A percentile compares a stretch with the other conserved stretches of the same genome.
Evolutionary conservation across 495 filamentous ascomycete genomes (phyloP).

Genomic region (Aspergillus diversus): DNA sequence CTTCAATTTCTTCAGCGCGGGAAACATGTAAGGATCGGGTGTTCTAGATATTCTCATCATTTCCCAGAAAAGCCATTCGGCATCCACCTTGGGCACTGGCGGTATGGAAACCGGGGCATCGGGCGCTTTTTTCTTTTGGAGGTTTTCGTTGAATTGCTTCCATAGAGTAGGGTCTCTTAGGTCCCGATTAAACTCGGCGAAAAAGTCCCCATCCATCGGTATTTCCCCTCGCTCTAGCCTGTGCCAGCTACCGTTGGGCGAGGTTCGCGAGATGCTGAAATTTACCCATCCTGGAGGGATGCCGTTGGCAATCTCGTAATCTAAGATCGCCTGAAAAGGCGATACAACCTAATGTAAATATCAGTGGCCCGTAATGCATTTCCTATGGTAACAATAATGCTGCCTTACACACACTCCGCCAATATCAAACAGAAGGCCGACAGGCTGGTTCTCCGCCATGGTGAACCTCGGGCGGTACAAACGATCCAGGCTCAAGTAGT

Average conservation of each 20-base stretch:
- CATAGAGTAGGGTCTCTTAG: constrained; percentile 68
- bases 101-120: constrained; percentile 46
- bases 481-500: background rate
- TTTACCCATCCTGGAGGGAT: constrained; percentile 92
- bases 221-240: constrained; percentile 77
- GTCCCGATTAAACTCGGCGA: constrained; percentile 73
- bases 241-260: constrained; percentile 88
- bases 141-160: constrained; percentile 58
- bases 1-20: constrained; percentile 72
- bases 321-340: constrained; percentile 87
- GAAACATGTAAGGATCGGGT: constrained; percentile 85
- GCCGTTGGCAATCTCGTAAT: constrained; percentile 75
- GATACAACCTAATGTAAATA: constrained; percentile 70
- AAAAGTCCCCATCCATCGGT: constrained; percentile 72
- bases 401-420: constrained; percentile 89
- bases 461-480: background rate
- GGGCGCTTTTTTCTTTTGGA: constrained; percentile 36
- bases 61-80: constrained; percentile 79
- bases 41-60: constrained; percentile 81
- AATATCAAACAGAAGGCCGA: constrained; percentile 92
- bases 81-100: constrained; percentile 74
- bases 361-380: background rate
- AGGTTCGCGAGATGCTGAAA: constrained; percentile 76
- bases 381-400: background rate
- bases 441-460: constrained; percentile 58